phyloP scores from a whole-genome alignment of 306 rosid genomes.

The Carpinus fangiana region DNA sequence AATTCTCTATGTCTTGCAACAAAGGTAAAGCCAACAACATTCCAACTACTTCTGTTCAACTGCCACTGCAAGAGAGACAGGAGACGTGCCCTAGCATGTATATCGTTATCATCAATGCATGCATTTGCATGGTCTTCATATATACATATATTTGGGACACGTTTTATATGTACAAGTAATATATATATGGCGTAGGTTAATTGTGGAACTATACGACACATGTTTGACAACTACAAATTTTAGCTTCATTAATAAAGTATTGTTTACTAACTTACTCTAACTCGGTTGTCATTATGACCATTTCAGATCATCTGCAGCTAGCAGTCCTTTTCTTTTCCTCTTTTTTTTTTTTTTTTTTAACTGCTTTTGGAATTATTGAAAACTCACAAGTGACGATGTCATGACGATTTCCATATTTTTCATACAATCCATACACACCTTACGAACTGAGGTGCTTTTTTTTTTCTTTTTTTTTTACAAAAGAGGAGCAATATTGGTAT shows the following conservation, averaged over 20 bases:
- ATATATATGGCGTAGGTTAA: not conserved
- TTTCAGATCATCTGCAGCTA: not conserved
- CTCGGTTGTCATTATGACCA: not conserved
- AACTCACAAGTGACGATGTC: not conserved
- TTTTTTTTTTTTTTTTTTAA: not conserved
- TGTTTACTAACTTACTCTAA: constrained; percentile 18
- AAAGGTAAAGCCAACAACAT: constrained; percentile 32
- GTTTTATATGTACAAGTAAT: not conserved
- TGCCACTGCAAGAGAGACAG: constrained; percentile 27
- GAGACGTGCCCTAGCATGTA: constrained; percentile 30
- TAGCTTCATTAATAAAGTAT: not conserved
- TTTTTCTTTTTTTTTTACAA: not conserved
- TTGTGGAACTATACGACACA: not conserved
- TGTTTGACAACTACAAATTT: constrained; percentile 2
- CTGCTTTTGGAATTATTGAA: not conserved
- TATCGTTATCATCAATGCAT: constrained; percentile 52
- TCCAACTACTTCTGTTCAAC: constrained; percentile 54
- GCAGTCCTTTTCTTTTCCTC: not conserved
- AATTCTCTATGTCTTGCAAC: not conserved
- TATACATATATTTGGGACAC: not conserved
- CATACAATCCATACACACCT: not conserved
- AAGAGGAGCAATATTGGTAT: not conserved
- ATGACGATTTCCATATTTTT: not conserved
- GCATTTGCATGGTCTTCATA: constrained; percentile 8
- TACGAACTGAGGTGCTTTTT: not conserved